Conservation (phyloP, 2,329 filamentous ascomycete species). For the Botrytis porri region DNA sequence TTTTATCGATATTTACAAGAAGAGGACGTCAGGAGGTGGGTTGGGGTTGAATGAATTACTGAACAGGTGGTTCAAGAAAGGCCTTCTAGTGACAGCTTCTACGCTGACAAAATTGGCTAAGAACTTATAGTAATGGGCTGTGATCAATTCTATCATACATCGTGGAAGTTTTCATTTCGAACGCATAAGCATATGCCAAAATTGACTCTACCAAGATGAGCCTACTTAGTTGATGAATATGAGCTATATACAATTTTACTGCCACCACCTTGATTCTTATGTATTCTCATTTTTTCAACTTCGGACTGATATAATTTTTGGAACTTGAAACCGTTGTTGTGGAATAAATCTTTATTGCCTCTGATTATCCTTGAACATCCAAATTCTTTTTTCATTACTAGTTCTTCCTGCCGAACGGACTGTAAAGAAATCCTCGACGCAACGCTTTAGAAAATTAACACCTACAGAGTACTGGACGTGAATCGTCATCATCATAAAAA, state of each 20-base stretch:
- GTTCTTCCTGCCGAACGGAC: not conserved
- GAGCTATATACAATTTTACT: too few relatives aligned
- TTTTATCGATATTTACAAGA: not conserved
- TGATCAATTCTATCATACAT: not conserved
- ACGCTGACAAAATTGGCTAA: not conserved
- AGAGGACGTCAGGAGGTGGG: not conserved
- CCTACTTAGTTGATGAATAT: too few relatives aligned
- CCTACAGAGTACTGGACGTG: not conserved
- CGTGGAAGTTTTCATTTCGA: not conserved
- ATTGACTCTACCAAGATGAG: not conserved
- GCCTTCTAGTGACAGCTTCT: not conserved
- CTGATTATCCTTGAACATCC: not conserved
- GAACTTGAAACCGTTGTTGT: not conserved
- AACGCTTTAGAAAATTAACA: too few relatives aligned
- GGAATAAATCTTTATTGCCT: not conserved
- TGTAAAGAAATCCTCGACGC: not conserved
- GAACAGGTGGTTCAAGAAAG: constrained; percentile 4
- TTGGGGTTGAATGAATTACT: not conserved
- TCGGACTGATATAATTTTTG: not conserved
- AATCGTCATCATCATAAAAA: not conserved
- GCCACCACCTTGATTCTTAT: not conserved
- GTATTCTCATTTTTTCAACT: not conserved
- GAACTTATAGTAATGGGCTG: not conserved
- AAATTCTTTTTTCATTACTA: too few relatives aligned
- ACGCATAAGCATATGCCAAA: not conserved